A percentile compares a stretch with the other conserved stretches of the same genome.
Conservation (phyloP, 208 protist species). For the Trypanosoma melophagium region DNA sequence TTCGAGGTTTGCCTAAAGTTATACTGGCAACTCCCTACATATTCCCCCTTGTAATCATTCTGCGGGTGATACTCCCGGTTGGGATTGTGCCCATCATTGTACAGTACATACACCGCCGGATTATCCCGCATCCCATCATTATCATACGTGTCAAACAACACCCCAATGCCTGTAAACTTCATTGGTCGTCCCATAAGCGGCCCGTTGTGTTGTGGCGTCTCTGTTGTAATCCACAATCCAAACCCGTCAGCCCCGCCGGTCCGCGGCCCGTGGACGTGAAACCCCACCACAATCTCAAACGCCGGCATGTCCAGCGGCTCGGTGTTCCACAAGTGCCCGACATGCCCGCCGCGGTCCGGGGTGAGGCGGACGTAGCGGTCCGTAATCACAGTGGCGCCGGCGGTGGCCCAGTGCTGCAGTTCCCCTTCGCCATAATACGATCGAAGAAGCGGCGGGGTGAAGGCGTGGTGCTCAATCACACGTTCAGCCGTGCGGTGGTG, state of each 20-base stretch:
- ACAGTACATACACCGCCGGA: conserved; percentile 69
- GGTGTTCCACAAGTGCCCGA: conserved; percentile 80
- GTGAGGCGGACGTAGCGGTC: conserved; percentile 86
- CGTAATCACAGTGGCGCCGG: conserved; percentile 74
- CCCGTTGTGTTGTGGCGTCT: conserved; percentile 35
- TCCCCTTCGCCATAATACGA: conserved; percentile 76
- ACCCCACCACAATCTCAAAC: conserved; percentile 85
- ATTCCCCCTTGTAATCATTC: conserved; percentile 61
- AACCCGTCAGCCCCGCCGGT: conserved; percentile 68
- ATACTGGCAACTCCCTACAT: conserved; percentile 51
- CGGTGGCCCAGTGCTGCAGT: conserved; percentile 75
- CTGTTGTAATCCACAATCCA: conserved; percentile 71
- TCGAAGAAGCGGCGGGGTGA: conserved; percentile 69
- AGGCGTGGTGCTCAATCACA: conserved; percentile 75
- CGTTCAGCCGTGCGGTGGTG: conserved; percentile 39
- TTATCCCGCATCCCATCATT: conserved; percentile 83
- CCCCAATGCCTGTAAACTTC: conserved; percentile 74
- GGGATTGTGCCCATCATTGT: conserved; percentile 31
- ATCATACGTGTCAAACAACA: conserved; percentile 90
- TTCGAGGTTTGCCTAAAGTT: conserved; percentile 41
- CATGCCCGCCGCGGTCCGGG: conserved; percentile 36
- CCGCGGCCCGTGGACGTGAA: conserved; percentile 43
- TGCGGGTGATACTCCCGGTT: conserved; percentile 37
- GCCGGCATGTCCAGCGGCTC: conserved; percentile 68
- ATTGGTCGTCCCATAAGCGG: conserved; percentile 56